Conservation (phyloP, 2,329 filamentous ascomycete species). For the Fusarium camptoceras region DNA sequence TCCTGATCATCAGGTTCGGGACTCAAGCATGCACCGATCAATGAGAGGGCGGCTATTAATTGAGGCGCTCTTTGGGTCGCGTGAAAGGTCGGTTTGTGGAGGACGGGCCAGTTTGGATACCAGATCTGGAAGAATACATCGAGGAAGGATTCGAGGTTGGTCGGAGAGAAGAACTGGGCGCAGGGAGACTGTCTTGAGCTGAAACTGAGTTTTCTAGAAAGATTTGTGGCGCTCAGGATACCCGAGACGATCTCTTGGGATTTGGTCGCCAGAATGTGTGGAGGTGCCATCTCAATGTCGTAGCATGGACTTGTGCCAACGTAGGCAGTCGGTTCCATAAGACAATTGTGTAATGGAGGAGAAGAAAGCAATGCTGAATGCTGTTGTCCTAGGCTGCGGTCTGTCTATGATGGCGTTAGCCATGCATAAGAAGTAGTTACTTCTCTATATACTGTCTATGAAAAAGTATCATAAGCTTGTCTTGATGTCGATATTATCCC, state of each 20-base stretch:
- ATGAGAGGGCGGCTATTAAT: constrained; percentile 12
- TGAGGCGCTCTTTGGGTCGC: background rate
- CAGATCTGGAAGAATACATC: constrained; percentile 20
- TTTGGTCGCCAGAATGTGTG: accelerated
- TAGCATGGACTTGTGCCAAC: accelerated
- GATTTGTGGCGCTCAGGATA: background rate
- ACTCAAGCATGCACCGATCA: constrained; percentile 20
- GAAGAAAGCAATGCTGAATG: background rate
- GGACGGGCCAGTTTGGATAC: constrained; percentile 32
- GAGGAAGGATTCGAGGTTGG: constrained; percentile 21
- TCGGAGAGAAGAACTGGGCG: constrained; percentile 21
- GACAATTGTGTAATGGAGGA: background rate
- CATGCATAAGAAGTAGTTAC: background rate
- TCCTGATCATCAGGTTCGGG: background rate
- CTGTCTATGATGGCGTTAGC: background rate
- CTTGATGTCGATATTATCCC: background rate
- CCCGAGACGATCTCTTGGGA: background rate
- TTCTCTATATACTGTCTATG: background rate
- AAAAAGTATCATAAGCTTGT: background rate
- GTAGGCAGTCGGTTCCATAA: accelerated
- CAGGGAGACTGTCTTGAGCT: background rate
- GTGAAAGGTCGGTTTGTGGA: constrained; percentile 21
- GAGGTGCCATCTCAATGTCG: accelerated
- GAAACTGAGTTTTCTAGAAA: background rate
- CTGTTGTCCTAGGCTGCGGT: accelerated